Conservation (phyloP, 257 asterid species). For the Phtheirospermum japonicum region DNA sequence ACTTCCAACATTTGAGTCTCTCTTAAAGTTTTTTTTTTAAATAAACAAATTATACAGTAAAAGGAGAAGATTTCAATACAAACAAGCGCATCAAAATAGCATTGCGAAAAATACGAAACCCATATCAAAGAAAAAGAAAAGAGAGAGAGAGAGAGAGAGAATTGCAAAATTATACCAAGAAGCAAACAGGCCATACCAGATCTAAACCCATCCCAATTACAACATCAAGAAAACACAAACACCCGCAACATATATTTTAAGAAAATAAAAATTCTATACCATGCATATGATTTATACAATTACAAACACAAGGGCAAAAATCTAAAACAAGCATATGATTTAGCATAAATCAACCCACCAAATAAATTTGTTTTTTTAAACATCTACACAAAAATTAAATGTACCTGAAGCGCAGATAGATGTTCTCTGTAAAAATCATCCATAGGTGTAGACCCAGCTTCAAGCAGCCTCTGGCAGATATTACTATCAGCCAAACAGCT, state of each 20-base stretch:
- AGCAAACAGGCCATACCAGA: constrained; percentile 10
- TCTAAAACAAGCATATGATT: background rate
- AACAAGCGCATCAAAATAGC: background rate
- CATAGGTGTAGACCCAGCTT: constrained; percentile 36
- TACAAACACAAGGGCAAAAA: too few species aligned
- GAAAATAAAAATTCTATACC: too few species aligned
- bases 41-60: too few species aligned
- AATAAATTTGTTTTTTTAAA: too few species aligned
- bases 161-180: background rate
- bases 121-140: background rate
- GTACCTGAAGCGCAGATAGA: constrained; percentile 81
- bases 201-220: constrained; percentile 15
- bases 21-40: background rate
- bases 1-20: background rate
- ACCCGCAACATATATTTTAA: background rate
- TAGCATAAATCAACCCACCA: background rate
- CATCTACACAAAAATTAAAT: background rate
- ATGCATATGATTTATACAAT: background rate
- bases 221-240: constrained; percentile 14
- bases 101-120: background rate
- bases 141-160: background rate
- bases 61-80: too few species aligned
- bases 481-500: constrained; percentile 70
- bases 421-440: constrained; percentile 40
- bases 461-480: constrained; percentile 55